Base-by-base conservation (phyloP, 106 monocot species). In the Dendrobium huoshanense region DNA sequence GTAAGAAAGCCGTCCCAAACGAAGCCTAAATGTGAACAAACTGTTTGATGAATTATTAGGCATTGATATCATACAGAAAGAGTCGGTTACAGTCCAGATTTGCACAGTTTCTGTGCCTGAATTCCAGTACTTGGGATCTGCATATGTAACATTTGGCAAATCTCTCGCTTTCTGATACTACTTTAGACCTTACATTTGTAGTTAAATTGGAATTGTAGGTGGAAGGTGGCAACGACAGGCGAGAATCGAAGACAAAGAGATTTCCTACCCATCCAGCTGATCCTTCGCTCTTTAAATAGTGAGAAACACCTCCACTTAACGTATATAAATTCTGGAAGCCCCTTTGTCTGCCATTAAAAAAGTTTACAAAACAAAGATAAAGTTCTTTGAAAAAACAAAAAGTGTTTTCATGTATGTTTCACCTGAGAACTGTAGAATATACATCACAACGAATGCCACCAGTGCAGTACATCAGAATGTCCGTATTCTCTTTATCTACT, bases 401-500 rank as follows among this genome's bases (percentile, higher is more conserved):
- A 74, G 16, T 29, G 1, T 37, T 41, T 11, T 1, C 3, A 37
- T 22, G 22, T 29, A 9, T 17, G 19, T 19, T 72, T 77, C 67
- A 92, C 98, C 95, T 98, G 51, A 98, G 88, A 80, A 94, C 92
- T 81, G 98, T 89, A 67, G 98, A 98, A 84, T 95, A 98, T 25
- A 92, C 91, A 80, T 98, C 98, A 83, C 98, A 98, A 18, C 98
- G 92, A 68, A 98, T 98, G 49, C 98, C 98, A 49, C 98, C 95
- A 44, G 98, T 98, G 54, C 95, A 98, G 78, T 98, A 98, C 98
- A 98, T 98, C 7, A 98, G 73, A 81, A 95, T 89, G 81, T 98
- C 92, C 67, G 92, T 95, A 37, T 77, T 47, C 27, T 91, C 92
- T 81, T 92, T 94, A 75, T 92, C 87, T 56, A 95, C 77, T 56